phyloP scores from a whole-genome alignment of 1,284 basidiomycete species.

The Athelia sp. region DNA sequence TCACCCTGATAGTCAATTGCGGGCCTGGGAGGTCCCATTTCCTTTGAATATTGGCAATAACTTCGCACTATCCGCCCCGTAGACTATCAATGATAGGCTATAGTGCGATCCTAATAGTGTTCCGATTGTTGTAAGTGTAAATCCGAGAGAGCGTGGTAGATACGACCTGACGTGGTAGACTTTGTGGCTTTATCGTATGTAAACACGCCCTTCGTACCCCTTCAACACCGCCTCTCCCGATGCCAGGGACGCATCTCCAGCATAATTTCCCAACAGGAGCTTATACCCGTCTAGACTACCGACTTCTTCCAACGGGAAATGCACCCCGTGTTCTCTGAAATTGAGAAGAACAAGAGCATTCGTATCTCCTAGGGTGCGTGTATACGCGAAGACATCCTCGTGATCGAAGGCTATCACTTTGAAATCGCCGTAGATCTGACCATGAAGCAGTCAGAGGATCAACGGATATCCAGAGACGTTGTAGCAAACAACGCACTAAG shows the following conservation, averaged over 20 bases:
- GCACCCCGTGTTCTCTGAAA: constrained; percentile 33
- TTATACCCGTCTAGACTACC: constrained; percentile 7
- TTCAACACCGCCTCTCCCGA: not conserved
- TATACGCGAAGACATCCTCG: constrained; percentile 52
- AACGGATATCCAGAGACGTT: not conserved
- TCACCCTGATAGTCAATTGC: too few species aligned
- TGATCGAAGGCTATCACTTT: constrained; percentile 37
- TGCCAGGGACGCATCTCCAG: not conserved
- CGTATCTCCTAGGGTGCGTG: constrained; percentile 33
- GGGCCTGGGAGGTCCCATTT: too few species aligned
- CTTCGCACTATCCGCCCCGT: too few species aligned
- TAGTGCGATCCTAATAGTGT: too few species aligned
- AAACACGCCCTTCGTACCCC: not conserved
- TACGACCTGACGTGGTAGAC: too few species aligned
- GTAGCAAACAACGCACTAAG: constrained; percentile 34
- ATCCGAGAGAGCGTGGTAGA: too few species aligned
- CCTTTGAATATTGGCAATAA: too few species aligned
- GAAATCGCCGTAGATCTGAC: constrained; percentile 56
- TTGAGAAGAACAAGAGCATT: constrained; percentile 48
- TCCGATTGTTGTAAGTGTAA: too few species aligned
- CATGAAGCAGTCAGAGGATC: too few species aligned
- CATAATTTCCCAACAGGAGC: constrained; percentile 27
- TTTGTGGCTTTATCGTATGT: not conserved
- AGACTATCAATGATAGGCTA: too few species aligned
- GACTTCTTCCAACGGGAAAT: constrained; percentile 13